Evolutionary conservation across 164 flowering plant species (phyloP).

Genomic region (Taxillus chinensis): DNA sequence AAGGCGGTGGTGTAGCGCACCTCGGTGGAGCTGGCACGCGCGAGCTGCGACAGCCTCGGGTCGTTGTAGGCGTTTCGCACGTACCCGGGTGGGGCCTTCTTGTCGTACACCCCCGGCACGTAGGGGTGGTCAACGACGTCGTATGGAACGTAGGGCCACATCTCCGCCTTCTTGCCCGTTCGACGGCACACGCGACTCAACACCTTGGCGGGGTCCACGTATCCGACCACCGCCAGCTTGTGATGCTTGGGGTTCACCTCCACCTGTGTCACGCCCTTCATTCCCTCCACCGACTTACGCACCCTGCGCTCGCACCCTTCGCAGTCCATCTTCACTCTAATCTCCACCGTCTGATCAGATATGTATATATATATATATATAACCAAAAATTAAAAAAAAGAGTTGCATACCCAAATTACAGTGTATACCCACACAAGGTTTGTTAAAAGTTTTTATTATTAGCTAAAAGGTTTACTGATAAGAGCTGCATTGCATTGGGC

Average conservation of each 20-base stretch:
- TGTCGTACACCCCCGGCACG: conserved; percentile 77
- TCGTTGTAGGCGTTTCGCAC: conserved; percentile 44
- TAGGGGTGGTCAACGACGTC: conserved; percentile 78
- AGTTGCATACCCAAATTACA: background rate
- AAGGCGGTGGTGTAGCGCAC: conserved; percentile 76
- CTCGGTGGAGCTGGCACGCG: conserved; percentile 76
- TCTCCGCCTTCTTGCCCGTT: conserved; percentile 86
- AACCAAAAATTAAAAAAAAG: background rate
- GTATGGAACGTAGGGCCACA: conserved; percentile 94
- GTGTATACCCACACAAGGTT: too few species aligned
- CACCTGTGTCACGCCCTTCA: conserved; percentile 70
- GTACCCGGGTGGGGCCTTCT: conserved; percentile 87
- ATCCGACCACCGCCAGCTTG: conserved; percentile 79
- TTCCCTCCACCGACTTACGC: conserved; percentile 57
- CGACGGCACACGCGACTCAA: conserved; percentile 49
- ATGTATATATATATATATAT: background rate
- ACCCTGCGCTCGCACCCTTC: conserved; percentile 88
- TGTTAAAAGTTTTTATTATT: too few species aligned
- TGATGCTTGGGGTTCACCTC: conserved; percentile 51
- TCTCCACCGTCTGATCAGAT: conserved; percentile 73
- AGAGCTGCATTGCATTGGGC: too few species aligned
- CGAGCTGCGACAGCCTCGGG: conserved; percentile 32
- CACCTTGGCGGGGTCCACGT: conserved; percentile 70
- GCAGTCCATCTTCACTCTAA: conserved; percentile 78
- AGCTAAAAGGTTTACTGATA: too few species aligned